A percentile compares a stretch with the other conserved stretches of the same genome.
These are phyloP conservation scores for Corynascus novoguineensis DNA, from an alignment of 495 filamentous ascomycete genomes.

Conservation along the genomic window DNA sequence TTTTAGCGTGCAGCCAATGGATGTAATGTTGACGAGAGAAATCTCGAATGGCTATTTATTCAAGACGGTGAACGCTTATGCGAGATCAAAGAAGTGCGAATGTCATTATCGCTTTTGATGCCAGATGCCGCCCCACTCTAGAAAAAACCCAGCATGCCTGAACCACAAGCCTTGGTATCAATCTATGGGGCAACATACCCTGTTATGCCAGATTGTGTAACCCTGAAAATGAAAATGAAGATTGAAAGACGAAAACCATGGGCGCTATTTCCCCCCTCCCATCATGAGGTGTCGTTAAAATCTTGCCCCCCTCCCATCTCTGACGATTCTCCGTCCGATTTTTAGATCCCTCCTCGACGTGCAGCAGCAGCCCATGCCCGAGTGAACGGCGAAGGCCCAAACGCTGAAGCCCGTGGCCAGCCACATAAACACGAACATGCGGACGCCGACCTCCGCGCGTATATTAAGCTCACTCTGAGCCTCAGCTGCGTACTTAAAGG, in stretches of 20 bases:
- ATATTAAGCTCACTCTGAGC: conserved; percentile 66
- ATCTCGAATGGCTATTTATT: no score
- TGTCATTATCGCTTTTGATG: background rate
- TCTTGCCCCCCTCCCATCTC: conserved; percentile 6
- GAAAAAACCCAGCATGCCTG: background rate
- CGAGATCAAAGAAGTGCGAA: background rate
- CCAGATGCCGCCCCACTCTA: background rate
- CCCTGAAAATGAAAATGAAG: no score
- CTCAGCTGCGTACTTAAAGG: conserved; percentile 69
- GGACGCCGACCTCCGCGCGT: conserved; percentile 56
- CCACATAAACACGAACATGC: conserved; percentile 93
- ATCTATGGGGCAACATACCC: background rate
- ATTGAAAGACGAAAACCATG: background rate
- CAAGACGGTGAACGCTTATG: background rate
- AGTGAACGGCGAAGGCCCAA: conserved; percentile 63
- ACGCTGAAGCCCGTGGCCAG: conserved; percentile 61
- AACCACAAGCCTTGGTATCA: background rate
- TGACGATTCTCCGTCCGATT: conserved; percentile 37
- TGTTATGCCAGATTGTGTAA: background rate
- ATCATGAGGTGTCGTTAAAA: background rate
- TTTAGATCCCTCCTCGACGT: conserved; percentile 54
- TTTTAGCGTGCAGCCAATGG: no score
- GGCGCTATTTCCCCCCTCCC: background rate
- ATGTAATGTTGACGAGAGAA: no score
- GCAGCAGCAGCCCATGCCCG: conserved; percentile 70